Evolutionary conservation across 2,329 filamentous ascomycete genomes (phyloP), one percentile per base, ranked within the genome.

Genomic region (Podosphaera leucotricha): DNA sequence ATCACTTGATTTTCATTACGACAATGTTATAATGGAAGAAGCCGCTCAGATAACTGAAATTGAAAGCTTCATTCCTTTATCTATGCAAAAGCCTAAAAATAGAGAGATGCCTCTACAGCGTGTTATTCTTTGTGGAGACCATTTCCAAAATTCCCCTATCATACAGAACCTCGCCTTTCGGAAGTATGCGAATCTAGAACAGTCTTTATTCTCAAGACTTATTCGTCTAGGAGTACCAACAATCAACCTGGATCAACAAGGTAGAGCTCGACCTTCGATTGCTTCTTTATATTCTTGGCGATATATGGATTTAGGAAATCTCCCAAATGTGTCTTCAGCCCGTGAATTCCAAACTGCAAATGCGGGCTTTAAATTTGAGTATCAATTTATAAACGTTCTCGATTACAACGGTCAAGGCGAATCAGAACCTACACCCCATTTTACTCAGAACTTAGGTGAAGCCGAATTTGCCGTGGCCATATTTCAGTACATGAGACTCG

Each of bases 21-120:
- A 95, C 64, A 98, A 93, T 50, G 80, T 98, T 11, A 71, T 98
- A 44, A 94, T 98, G 81, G 90, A 98, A 64, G 90, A 98, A 67
- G 87, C 90, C 4, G 90, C 90, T 11, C 90, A 98, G 57, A 87
- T 98, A 56, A 98, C 87, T 0, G 90, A 98, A 60, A 81, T 94
- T 39, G 90, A 98, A 59, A 92, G 84, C 50, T 95, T 98, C 62
- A 84, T 98, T 50, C 90, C 90, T 0, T 67, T 93, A 44, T 81
- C 86, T n/a, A 70, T 98, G 61, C 92, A 98, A 58, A 83, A 81
- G 49, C 74, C 80, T 18, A 72, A 74, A 50, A 66, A 77, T 43
- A 80, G 80, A 28, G 70, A 83, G 55, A 70, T 82, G 52, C 74
- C 77, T 2, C 64, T 98, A 11, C 84, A 94, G 60, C 71, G 92